phyloP scores from a whole-genome alignment of 371 early-diverging fungal genomes.

The Mucor sp. region DNA sequence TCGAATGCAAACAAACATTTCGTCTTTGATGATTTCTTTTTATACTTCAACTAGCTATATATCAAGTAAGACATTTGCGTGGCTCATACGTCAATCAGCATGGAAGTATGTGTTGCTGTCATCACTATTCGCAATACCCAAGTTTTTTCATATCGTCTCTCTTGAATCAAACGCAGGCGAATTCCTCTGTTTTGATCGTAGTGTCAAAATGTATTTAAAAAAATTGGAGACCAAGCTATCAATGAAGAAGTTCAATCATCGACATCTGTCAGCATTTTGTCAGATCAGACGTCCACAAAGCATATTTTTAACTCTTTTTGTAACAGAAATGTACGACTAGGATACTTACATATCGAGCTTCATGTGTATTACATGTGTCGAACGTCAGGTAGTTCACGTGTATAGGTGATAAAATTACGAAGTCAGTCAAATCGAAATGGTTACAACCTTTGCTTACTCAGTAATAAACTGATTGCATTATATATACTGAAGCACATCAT shows the following conservation, averaged over 20 bases:
- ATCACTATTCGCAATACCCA: too few species aligned
- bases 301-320: neutral
- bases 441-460: neutral
- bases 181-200: neutral
- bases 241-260: neutral
- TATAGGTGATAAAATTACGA: neutral
- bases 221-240: neutral
- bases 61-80: neutral
- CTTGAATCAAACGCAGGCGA: neutral
- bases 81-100: neutral
- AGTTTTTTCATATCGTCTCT: neutral
- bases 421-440: neutral
- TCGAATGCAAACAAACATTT: neutral
- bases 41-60: neutral
- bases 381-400: slow-evolving; percentile 11
- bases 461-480: too few species aligned
- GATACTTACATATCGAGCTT: neutral
- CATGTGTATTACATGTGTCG: slow-evolving; percentile 9
- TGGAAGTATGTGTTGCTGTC: neutral
- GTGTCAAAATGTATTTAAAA: neutral
- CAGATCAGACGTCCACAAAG: neutral
- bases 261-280: neutral
- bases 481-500: too few species aligned
- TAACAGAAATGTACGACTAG: neutral
- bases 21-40: neutral